These are phyloP conservation scores for Canavalia gladiata DNA, from an alignment of 306 rosid species.

Conservation along the genomic window DNA sequence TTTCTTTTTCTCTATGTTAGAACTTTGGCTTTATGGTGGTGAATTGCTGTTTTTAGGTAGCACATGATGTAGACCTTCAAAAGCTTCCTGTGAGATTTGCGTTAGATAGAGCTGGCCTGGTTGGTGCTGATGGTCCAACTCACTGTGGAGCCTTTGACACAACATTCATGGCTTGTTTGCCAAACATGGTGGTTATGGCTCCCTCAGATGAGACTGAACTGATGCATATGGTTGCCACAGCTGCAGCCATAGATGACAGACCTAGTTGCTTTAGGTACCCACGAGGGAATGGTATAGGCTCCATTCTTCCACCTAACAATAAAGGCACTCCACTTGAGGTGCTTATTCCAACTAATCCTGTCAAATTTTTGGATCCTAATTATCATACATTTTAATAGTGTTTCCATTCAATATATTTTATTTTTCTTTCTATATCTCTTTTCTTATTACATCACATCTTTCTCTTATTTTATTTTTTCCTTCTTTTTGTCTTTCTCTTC, in stretches of 20 bases:
- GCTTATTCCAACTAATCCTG: not conserved
- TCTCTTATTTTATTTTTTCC: too few relatives aligned
- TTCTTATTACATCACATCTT: too few relatives aligned
- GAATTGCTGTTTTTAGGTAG: conserved; percentile 54
- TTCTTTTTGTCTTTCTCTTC: too few relatives aligned
- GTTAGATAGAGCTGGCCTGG: conserved; percentile 70
- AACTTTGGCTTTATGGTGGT: not conserved
- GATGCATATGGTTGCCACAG: conserved; percentile 77
- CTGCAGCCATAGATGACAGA: conserved; percentile 73
- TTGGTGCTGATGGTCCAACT: conserved; percentile 81
- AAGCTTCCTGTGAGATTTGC: conserved; percentile 76
- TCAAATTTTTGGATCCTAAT: too few relatives aligned
- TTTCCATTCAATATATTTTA: too few relatives aligned
- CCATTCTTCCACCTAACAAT: conserved; percentile 64
- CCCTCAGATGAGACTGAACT: conserved; percentile 71
- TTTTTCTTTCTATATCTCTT: too few relatives aligned
- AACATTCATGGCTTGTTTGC: conserved; percentile 76
- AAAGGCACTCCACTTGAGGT: conserved; percentile 71
- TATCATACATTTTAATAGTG: too few relatives aligned
- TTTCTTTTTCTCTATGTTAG: not conserved
- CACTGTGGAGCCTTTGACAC: conserved; percentile 83
- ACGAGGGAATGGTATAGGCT: conserved; percentile 69
- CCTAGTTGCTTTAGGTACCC: conserved; percentile 80
- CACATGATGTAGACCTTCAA: conserved; percentile 80
- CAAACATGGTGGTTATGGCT: conserved; percentile 83